A percentile compares a stretch with the other conserved stretches of the same genome.
These are phyloP conservation scores for Narthecium ossifragum DNA, from an alignment of 106 monocot species.

Conservation along the genomic window DNA sequence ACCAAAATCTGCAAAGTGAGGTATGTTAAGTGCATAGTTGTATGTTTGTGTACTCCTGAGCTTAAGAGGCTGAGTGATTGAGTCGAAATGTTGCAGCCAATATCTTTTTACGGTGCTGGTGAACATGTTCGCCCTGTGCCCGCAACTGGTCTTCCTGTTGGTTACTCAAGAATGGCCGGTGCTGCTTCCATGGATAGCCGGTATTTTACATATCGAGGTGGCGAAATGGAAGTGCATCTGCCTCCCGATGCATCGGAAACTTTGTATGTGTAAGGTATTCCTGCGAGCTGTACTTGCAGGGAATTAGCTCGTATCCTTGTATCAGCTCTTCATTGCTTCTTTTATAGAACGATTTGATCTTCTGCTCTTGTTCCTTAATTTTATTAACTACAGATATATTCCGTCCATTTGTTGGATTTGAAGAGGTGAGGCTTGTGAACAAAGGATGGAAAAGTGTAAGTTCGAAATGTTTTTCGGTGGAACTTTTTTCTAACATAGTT, in stretches of 20 bases:
- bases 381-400: slow-evolving; percentile 51
- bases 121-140: not conserved
- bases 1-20: not conserved
- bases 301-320: slow-evolving; percentile 37
- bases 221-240: not conserved
- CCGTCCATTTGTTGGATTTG: slow-evolving; percentile 66
- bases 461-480: not conserved
- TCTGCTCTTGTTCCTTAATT: slow-evolving; percentile 33
- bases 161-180: not conserved
- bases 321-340: not conserved
- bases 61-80: not conserved
- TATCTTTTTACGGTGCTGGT: not conserved
- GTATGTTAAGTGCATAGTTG: not conserved
- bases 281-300: slow-evolving; percentile 30
- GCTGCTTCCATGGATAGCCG: not conserved
- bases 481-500: not conserved
- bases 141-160: not conserved
- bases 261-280: slow-evolving; percentile 33
- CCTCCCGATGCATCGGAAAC: slow-evolving; percentile 28
- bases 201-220: not conserved
- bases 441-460: slow-evolving; percentile 64
- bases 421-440: slow-evolving; percentile 67
- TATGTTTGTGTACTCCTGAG: not conserved
- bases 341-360: not conserved
- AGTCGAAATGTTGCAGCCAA: not conserved